phyloP scores from a whole-genome alignment of 257 asterid genomes.

The Capsicum rhomboideum region DNA sequence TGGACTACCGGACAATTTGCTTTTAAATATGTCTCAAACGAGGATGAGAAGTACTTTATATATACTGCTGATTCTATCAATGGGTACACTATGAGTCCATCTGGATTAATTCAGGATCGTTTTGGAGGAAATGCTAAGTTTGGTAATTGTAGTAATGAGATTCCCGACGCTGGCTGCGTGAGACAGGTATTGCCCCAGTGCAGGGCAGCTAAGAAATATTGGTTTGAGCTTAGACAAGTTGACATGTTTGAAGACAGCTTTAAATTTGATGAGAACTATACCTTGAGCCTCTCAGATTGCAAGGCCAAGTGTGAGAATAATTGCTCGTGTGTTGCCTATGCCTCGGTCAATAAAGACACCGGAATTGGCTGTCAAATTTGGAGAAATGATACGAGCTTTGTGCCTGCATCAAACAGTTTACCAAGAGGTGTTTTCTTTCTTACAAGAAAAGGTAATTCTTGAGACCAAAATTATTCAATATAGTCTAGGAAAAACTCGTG shows the following conservation, averaged over 20 bases:
- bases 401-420: neutral
- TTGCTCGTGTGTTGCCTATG: constrained; percentile 19
- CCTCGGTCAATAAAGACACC: neutral
- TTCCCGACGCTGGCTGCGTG: constrained; percentile 2
- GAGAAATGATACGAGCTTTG: neutral
- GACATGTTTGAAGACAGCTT: neutral
- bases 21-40: neutral
- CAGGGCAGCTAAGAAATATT: constrained; percentile 3
- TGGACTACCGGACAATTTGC: neutral
- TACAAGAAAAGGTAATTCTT: neutral
- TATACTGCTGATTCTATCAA: neutral
- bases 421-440: constrained; percentile 3
- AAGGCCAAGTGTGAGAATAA: constrained; percentile 9
- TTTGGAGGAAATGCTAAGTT: neutral
- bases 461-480: neutral
- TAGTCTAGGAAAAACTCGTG: neutral
- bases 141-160: neutral
- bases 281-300: constrained; percentile 16
- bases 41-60: neutral
- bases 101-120: neutral
- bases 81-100: neutral
- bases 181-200: constrained; percentile 8
- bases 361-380: constrained; percentile 15
- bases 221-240: neutral
- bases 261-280: neutral